Base-by-base conservation (phyloP, 2,329 filamentous ascomycete genomes). In the Aspergillus intermedius region DNA sequence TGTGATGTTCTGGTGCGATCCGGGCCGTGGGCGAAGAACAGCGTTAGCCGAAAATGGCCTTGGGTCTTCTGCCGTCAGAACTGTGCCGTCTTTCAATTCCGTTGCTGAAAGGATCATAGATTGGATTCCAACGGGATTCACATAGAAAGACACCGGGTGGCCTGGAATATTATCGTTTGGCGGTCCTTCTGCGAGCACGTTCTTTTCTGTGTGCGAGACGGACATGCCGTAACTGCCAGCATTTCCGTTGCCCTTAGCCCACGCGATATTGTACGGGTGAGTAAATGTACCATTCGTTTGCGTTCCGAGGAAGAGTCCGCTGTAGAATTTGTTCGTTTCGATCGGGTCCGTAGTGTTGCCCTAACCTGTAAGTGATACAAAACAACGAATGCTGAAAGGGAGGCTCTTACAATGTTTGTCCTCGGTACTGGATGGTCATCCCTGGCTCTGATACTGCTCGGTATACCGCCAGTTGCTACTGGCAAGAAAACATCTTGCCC, bases 51-150 rank as follows among this genome's bases (percentile, higher is more conserved):
- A 82, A 58, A 83, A 81, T 2, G 76, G 76, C 46, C 74, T 67
- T 21, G 78, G 69, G 0, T 75, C 72, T 47, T 81, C 76, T 0
- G 75, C 75, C 0, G 72, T 78, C 21, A 84, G 63, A 5, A 72
- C 67, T 0, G 87, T 88, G 10, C 71, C 75, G 2, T 70, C 60
- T 3, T 77, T 80, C 7, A 97, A 77, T 61, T 95, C 89, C 13
- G 74, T 71, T 1, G 91, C 91, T 0, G 89, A 93, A 8, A 97
- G 71, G 23, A 89, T 79, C 25, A 97, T 64, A 1, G 87, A 88
- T 60, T 94, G 86, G 22, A 94, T 86, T 0, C 87, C 87, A 40
- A 93, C 74, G 0, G 91, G 90, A 59, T 88, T 93, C 62, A 86
- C 78, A 58, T 87, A 96, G 63, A 86, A 96, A 23, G 78, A 72